A percentile compares a stretch with the other conserved stretches of the same genome.
phyloP scores from a whole-genome alignment of 257 asterid genomes.

The Solanum virginianum region DNA sequence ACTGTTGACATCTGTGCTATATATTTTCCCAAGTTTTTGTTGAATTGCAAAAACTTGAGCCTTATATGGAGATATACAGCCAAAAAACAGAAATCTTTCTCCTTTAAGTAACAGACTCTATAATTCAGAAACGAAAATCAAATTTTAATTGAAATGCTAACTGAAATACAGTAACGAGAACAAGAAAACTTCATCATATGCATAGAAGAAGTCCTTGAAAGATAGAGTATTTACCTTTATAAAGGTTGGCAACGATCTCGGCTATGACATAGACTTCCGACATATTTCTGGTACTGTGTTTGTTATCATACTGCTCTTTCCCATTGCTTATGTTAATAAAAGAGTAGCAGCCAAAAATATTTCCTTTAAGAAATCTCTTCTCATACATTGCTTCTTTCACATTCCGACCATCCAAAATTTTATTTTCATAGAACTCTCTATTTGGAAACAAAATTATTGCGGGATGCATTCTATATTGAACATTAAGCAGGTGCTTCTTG shows the following conservation, averaged over 20 bases:
- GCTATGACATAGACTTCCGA: conserved; percentile 36
- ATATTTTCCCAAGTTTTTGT: conserved; percentile 30
- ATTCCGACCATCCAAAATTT: conserved; percentile 26
- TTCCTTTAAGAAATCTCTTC: conserved; percentile 22
- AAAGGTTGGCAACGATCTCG: conserved; percentile 43
- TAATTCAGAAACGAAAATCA: neutral
- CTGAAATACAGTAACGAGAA: neutral
- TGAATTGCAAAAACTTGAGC: conserved; percentile 62
- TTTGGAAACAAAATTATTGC: conserved; percentile 47
- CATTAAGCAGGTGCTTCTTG: conserved; percentile 31
- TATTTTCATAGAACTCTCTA: conserved; percentile 20
- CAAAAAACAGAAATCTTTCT: conserved; percentile 41
- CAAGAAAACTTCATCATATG: conserved; percentile 19
- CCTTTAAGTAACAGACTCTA: conserved; percentile 28
- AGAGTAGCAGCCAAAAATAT: conserved; percentile 42
- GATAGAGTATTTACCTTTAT: conserved; percentile 20
- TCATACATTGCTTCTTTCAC: conserved; percentile 12
- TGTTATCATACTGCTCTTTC: conserved; percentile 24
- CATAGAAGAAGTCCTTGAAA: neutral
- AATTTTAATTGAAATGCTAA: neutral
- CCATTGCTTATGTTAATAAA: conserved; percentile 42
- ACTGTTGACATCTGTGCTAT: conserved; percentile 29
- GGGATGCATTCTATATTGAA: conserved; percentile 60
- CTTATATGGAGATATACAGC: conserved; percentile 76
- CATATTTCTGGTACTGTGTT: conserved; percentile 29